Conservation (phyloP, 2,329 filamentous ascomycete species). For the Sordariomycetes sp. region DNA sequence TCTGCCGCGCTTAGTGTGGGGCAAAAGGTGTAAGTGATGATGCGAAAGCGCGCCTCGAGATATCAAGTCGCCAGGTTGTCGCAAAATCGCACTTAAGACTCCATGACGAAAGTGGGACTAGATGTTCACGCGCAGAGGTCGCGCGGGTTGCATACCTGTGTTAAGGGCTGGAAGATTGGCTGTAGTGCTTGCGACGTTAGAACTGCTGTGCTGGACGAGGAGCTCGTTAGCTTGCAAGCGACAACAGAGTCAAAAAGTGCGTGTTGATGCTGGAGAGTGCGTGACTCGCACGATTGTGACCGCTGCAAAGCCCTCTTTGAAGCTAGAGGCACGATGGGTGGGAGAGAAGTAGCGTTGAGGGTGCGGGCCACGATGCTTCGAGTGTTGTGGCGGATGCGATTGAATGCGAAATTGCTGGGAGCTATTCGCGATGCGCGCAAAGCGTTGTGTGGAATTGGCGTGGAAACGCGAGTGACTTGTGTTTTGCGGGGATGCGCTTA, state of each 20-base stretch:
- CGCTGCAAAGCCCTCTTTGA: background rate
- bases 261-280: background rate
- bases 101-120: background rate
- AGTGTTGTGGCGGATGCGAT: background rate
- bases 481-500: conserved; percentile 12
- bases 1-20: background rate
- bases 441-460: conserved; percentile 2
- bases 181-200: background rate
- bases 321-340: background rate
- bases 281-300: background rate
- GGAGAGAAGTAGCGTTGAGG: background rate
- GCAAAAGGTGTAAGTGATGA: background rate
- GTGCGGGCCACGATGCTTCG: background rate
- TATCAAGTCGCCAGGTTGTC: background rate
- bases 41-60: background rate
- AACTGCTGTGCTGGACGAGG: background rate
- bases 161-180: background rate
- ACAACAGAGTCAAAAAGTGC: background rate
- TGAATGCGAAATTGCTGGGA: background rate
- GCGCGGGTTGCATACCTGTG: background rate
- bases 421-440: conserved; percentile 1
- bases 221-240: conserved; percentile 3
- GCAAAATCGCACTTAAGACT: background rate
- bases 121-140: background rate
- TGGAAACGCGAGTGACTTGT: conserved; percentile 12